Conservation (phyloP, 345 rosid species). For the Aquilaria sinensis region DNA sequence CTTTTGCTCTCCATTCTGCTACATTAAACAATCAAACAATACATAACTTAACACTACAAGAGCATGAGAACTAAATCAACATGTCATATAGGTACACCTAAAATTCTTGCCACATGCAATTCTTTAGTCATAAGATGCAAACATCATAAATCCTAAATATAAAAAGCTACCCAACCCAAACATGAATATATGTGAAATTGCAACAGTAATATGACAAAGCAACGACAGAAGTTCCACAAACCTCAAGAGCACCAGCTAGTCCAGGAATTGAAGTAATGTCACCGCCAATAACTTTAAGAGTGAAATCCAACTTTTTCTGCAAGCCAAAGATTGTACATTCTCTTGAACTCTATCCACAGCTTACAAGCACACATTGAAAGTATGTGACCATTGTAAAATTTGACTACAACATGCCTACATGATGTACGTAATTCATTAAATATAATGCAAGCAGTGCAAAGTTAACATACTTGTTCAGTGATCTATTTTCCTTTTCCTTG, state of each 20-base stretch:
- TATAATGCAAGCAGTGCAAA: too few species aligned
- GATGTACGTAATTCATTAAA: too few species aligned
- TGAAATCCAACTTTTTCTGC: slow-evolving; percentile 97
- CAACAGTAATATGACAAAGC: background rate
- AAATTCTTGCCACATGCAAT: slow-evolving; percentile 1
- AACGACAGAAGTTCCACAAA: slow-evolving; percentile 26
- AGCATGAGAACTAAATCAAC: too few species aligned
- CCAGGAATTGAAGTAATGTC: slow-evolving; percentile 94
- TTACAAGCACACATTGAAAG: background rate
- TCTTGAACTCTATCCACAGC: slow-evolving; percentile 1
- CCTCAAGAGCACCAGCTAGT: slow-evolving; percentile 83
- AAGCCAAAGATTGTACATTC: slow-evolving; percentile 17
- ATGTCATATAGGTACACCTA: background rate
- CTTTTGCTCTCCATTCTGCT: too few species aligned
- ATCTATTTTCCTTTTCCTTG: too few species aligned
- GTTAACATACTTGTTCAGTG: too few species aligned
- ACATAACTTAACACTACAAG: too few species aligned
- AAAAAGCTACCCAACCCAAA: background rate
- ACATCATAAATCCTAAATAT: background rate
- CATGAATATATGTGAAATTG: background rate
- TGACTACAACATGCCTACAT: background rate
- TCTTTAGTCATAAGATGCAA: too few species aligned
- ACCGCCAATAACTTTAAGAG: slow-evolving; percentile 86
- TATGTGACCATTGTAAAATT: background rate
- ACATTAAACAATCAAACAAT: too few species aligned